Conservation (phyloP, 2,329 filamentous ascomycete species). For the Colletotrichum camelliae region DNA sequence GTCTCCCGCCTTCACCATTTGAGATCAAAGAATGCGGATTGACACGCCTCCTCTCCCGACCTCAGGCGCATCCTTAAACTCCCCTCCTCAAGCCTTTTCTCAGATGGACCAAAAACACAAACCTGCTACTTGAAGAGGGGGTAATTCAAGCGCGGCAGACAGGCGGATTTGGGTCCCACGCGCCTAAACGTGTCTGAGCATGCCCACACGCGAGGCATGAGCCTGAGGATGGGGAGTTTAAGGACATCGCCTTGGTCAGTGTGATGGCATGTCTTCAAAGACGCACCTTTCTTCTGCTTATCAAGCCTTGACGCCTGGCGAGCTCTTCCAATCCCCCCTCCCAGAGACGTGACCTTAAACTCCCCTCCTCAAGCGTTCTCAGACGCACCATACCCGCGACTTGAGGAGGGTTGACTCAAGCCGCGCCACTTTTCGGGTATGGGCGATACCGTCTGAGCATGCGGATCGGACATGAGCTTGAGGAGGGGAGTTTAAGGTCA, state of each 20-base stretch:
- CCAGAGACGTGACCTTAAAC: not conserved
- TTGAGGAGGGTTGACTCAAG: not conserved
- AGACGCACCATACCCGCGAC: not conserved
- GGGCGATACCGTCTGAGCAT: not conserved
- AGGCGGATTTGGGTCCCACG: not conserved
- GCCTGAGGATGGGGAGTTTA: not conserved
- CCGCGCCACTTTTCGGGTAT: not conserved
- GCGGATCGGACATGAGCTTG: not conserved
- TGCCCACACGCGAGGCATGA: not conserved
- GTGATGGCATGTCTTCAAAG: not conserved
- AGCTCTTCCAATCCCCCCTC: rapidly evolving
- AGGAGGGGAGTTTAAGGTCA: not conserved
- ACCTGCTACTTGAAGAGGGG: not conserved
- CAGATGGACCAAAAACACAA: not conserved
- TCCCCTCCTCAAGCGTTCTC: not conserved
- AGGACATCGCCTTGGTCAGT: not conserved
- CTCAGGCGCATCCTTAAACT: not conserved
- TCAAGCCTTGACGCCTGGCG: not conserved
- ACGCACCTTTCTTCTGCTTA: not conserved
- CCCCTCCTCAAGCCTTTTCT: not conserved
- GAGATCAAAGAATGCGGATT: not conserved
- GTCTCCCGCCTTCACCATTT: not conserved
- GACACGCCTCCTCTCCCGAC: not conserved
- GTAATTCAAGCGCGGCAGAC: not conserved
- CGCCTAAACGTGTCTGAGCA: not conserved